Base-by-base conservation (phyloP, 108 stramenopile genomes). In the Skeletonema marinoi region DNA sequence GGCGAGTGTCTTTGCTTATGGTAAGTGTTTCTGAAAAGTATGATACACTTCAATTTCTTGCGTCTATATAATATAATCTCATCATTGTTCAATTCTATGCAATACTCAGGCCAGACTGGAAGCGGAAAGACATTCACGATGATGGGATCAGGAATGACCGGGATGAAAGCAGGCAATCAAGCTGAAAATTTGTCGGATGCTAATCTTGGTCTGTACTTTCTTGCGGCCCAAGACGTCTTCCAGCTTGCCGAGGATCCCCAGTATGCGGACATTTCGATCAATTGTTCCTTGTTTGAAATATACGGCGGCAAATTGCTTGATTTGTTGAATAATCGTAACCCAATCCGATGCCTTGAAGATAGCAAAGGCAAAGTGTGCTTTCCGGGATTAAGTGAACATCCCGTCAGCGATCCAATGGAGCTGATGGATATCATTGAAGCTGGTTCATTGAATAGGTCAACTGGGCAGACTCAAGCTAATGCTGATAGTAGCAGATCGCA, bases 231-330 rank as follows among this genome's bases (percentile, higher is more conserved):
- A 63, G 98, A 98, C 71, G 85, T 99, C 39, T 98, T 98, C 78
- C 82, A 84, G 21, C 85, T 87, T 51, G 74, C 90, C 10, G 59
- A 90, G 50, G 70, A 73, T 13, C 85, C 86, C 4, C 85, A 88
- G 56, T 85, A 87, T 62, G 68, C 72, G 21, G 88, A 91, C 59
- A 71, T 93, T 61, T 70, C 62, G 9, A 92, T 99, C 12, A 73
- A 85, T 64, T 93, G 96, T 32, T 93, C 96, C 11, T 88, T 98
- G 56, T 99, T 98, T 86, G 99, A 99, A 82, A 98, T 99, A 16
- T 99, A 99, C 71, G 97, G 98, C 1, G 99, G 98, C 70, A 96
- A 98, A 50, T 86, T 98, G 59, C 91, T 93, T 60, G 99, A 99
- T 74, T 78, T 99, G 60, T 78, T 99, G 68, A 97, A 97, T 83